These are phyloP conservation scores for Salvia hispanica DNA, from an alignment of 257 asterid species.

Conservation along the genomic window DNA sequence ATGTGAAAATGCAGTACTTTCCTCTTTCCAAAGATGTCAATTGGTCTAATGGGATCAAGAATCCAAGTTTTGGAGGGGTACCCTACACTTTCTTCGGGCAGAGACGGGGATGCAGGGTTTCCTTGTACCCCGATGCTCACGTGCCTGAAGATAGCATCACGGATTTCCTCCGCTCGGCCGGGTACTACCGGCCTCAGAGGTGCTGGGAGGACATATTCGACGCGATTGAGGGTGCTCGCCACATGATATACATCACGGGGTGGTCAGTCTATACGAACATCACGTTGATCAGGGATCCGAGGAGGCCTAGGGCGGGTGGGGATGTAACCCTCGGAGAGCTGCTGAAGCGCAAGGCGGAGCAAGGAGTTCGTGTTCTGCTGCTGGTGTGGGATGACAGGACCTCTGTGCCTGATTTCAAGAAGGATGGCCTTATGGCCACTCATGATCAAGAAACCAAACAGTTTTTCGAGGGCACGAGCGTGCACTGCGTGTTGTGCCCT, in stretches of 20 bases:
- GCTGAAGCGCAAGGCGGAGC: conserved; percentile 65
- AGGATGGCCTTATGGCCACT: conserved; percentile 81
- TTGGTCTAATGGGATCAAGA: conserved; percentile 73
- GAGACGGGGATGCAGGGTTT: conserved; percentile 62
- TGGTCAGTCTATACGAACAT: conserved; percentile 78
- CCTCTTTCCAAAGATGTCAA: conserved; percentile 49
- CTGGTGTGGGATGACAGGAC: conserved; percentile 91
- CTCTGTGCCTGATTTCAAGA: conserved; percentile 48
- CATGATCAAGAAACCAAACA: conserved; percentile 76
- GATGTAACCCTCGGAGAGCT: conserved; percentile 65
- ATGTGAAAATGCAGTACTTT: conserved; percentile 56
- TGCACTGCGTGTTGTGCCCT: conserved; percentile 73
- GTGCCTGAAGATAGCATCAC: conserved; percentile 53
- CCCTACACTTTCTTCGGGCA: conserved; percentile 67
- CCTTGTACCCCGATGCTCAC: conserved; percentile 77
- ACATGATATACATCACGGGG: conserved; percentile 76
- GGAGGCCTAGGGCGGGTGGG: conserved; percentile 55
- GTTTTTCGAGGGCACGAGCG: conserved; percentile 60
- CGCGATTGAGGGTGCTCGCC: conserved; percentile 60
- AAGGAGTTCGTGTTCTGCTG: conserved; percentile 76
- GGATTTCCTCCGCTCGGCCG: conserved; percentile 30
- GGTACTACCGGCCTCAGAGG: conserved; percentile 47
- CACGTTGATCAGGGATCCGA: conserved; percentile 58
- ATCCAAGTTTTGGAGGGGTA: conserved; percentile 54
- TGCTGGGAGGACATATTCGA: conserved; percentile 89